phyloP scores from a whole-genome alignment of 768 basidiomycete species.

The Tulasnella sp. region DNA sequence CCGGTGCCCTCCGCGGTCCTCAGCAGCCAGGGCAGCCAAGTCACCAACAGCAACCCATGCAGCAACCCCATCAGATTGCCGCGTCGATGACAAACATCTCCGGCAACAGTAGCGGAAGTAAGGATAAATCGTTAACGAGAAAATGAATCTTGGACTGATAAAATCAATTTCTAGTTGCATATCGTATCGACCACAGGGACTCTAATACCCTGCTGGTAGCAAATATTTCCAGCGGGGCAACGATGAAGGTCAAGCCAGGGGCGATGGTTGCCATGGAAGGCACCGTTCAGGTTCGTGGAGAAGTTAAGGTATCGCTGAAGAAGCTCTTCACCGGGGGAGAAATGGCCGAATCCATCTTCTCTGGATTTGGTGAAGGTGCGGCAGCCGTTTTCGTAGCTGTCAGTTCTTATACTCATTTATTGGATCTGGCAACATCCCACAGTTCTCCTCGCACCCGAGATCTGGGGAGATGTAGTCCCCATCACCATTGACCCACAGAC shows the following conservation, averaged over 20 bases:
- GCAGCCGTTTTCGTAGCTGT: not conserved
- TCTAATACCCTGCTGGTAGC: conserved; percentile 31
- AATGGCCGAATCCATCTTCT: conserved; percentile 14
- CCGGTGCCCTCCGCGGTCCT: conserved; percentile 22
- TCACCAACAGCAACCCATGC: not conserved
- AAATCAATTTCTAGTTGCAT: conserved; percentile 19
- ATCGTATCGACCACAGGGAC: conserved; percentile 31
- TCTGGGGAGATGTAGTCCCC: conserved; percentile 33
- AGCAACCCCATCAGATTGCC: not conserved
- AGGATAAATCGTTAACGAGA: not conserved
- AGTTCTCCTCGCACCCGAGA: conserved; percentile 32
- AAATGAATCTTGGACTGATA: not conserved
- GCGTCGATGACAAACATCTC: not conserved
- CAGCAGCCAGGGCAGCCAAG: conserved; percentile 24
- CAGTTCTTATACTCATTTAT: not conserved
- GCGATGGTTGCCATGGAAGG: conserved; percentile 33
- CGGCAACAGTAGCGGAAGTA: not conserved
- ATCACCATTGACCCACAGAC: conserved; percentile 29
- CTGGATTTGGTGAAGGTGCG: conserved; percentile 26
- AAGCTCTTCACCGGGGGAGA: conserved; percentile 30
- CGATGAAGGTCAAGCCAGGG: conserved; percentile 32
- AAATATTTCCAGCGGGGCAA: conserved; percentile 28
- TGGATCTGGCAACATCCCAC: conserved; percentile 10
- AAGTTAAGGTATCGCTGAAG: conserved; percentile 26
- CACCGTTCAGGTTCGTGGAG: conserved; percentile 31